Base-by-base conservation (phyloP, 2,329 filamentous ascomycete genomes). In the Zymoseptoria pseudotritici region DNA sequence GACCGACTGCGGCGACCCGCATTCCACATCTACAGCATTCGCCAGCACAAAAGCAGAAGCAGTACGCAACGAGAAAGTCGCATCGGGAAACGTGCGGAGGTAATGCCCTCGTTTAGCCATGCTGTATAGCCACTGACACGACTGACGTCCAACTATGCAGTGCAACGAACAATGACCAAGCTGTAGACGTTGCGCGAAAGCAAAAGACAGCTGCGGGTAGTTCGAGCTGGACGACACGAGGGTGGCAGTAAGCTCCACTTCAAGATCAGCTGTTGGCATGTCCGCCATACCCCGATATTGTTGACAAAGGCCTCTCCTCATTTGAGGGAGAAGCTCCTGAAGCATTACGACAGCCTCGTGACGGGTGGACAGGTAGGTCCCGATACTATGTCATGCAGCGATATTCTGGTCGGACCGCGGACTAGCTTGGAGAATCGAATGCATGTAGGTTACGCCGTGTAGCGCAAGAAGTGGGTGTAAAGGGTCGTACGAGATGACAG, bases 1-100 rank as follows among this genome's bases (percentile, higher is more conserved):
- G 31, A 36, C 4, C 31, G 3, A 26, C 24, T 4, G 1, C 24
- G 24, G 24, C 24, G 7, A 7, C 1, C 24, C 10, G 31, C 31
- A 17, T 59, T 57, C 49, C 60, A 62, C 52, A 57, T 59, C 20
- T 62, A 59, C 54, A 57, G 52, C 8, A 51, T 62, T 49, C 55
- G 55, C 5, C 55, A 54, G 26, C 53, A 57, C 7, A 24, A 31
- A 22, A 9, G 21, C 13, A n/a, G 9, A 50, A 51, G 42, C 59
- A 50, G 36, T 56, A 53, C 50, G 42, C 10, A 9, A 57, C 55
- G 7, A 24, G 55, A 21, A 57, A 53, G 22, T 53, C 55, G 21
- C 21, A 22, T 22, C 21, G 21, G 21, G 21, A 22, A 22, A 22
- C 21, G 21, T 22, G 21, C 21, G 21, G 21, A 22, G 21, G 21